Conservation (phyloP, 768 basidiomycete genomes). For the Kwoniella europaea region DNA sequence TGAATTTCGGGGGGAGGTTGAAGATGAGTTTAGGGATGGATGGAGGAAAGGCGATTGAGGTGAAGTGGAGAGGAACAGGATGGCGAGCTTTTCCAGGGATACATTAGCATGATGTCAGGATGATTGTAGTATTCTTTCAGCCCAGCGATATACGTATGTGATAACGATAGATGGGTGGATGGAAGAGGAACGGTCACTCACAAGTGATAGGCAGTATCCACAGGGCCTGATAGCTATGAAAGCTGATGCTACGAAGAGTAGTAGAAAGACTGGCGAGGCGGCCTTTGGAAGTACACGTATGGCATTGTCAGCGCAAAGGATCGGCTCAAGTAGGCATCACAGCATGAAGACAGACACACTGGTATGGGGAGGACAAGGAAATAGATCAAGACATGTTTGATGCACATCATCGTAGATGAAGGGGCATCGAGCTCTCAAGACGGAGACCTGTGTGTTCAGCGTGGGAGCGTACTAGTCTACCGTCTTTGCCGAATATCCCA, state of each 20-base stretch:
- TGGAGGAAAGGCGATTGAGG: slow-evolving; percentile 16
- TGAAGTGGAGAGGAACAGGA: slow-evolving; percentile 23
- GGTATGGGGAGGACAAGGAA: slow-evolving; percentile 35
- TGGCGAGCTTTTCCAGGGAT: slow-evolving; percentile 13
- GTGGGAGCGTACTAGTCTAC: no score
- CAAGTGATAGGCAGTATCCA: slow-evolving; percentile 38
- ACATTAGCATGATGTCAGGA: no score
- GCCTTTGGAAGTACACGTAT: slow-evolving; percentile 6
- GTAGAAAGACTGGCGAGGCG: slow-evolving; percentile 39
- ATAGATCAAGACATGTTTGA: slow-evolving; percentile 35
- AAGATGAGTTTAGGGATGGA: slow-evolving; percentile 18
- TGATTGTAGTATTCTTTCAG: no score
- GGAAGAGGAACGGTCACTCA: slow-evolving; percentile 15
- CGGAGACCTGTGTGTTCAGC: no score
- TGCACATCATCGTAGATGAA: slow-evolving; percentile 33
- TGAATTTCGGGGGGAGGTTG: not conserved
- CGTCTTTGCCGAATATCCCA: no score
- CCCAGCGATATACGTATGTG: not conserved
- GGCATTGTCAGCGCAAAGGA: no score
- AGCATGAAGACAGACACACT: slow-evolving; percentile 19
- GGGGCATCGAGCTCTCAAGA: no score
- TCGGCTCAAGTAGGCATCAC: not conserved
- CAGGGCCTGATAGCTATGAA: slow-evolving; percentile 36
- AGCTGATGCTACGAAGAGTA: slow-evolving; percentile 22
- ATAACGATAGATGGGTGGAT: not conserved